phyloP scores from a whole-genome alignment of 2,329 filamentous ascomycete genomes.

The Alternaria postmessia region DNA sequence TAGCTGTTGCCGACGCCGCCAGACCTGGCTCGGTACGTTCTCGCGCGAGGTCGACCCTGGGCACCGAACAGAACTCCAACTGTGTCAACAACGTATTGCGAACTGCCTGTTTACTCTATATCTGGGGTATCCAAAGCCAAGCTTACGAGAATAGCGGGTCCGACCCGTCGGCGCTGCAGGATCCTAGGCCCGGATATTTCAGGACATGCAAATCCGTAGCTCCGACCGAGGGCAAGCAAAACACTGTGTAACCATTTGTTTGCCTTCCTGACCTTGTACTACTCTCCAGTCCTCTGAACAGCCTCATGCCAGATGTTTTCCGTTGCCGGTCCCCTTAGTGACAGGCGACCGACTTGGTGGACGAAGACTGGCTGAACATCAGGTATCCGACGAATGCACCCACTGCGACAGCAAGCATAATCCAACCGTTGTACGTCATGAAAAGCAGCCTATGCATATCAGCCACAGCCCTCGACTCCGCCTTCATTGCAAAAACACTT shows the following conservation, averaged over 20 bases:
- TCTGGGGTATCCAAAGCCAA: background rate
- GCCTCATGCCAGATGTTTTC: background rate
- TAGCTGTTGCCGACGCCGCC: constrained; percentile 15
- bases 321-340: constrained; percentile 64
- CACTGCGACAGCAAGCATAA: constrained; percentile 90
- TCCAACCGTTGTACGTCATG: constrained; percentile 99
- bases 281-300: background rate
- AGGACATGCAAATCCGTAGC: constrained; percentile 3
- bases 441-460: constrained; percentile 80
- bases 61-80: background rate
- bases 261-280: background rate
- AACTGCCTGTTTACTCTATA: background rate
- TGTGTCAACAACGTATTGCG: background rate
- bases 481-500: constrained; percentile 56
- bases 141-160: background rate
- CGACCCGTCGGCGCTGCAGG: background rate
- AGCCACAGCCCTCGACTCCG: constrained; percentile 2
- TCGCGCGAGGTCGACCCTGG: constrained; percentile 13
- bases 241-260: background rate
- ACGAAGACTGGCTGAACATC: constrained; percentile 73
- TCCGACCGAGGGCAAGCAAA: background rate
- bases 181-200: constrained; percentile 13
- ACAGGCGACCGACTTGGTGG: constrained; percentile 88
- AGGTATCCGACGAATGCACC: constrained; percentile 91
- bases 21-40: constrained; percentile 13